These are phyloP conservation scores for Amaranthus cruentus DNA, from an alignment of 148 eudicot species.

Conservation along the genomic window DNA sequence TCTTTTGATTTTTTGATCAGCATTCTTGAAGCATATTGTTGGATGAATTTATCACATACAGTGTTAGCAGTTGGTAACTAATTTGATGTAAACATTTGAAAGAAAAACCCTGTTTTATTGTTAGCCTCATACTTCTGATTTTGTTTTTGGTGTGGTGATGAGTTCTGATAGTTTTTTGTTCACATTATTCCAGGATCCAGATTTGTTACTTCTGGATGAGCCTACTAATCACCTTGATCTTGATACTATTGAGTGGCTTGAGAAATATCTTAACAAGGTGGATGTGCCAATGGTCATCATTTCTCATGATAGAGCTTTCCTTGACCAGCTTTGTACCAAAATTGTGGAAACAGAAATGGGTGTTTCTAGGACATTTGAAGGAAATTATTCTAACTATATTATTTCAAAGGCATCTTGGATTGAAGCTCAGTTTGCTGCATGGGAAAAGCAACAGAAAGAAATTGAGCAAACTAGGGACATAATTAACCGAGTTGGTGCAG, in stretches of 20 bases:
- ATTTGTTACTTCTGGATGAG: constrained; percentile 85
- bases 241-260: constrained; percentile 97
- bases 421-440: constrained; percentile 86
- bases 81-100: neutral
- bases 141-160: neutral
- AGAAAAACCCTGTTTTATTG: neutral
- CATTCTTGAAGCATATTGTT: neutral
- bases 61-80: neutral
- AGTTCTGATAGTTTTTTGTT: constrained; percentile 7
- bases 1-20: neutral
- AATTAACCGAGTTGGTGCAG: constrained; percentile 69
- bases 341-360: constrained; percentile 99
- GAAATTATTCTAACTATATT: constrained; percentile 83
- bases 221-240: constrained; percentile 99
- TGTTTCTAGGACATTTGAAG: constrained; percentile 73
- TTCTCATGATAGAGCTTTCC: constrained; percentile 98
- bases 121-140: neutral
- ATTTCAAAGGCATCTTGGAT: constrained; percentile 83
- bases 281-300: constrained; percentile 94
- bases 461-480: constrained; percentile 75
- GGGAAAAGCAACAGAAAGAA: constrained; percentile 98
- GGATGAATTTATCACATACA: neutral
- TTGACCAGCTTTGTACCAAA: constrained; percentile 94
- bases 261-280: constrained; percentile 68
- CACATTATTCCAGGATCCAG: constrained; percentile 67